phyloP scores from a whole-genome alignment of 345 rosid species.

The Hibiscus trionum region DNA sequence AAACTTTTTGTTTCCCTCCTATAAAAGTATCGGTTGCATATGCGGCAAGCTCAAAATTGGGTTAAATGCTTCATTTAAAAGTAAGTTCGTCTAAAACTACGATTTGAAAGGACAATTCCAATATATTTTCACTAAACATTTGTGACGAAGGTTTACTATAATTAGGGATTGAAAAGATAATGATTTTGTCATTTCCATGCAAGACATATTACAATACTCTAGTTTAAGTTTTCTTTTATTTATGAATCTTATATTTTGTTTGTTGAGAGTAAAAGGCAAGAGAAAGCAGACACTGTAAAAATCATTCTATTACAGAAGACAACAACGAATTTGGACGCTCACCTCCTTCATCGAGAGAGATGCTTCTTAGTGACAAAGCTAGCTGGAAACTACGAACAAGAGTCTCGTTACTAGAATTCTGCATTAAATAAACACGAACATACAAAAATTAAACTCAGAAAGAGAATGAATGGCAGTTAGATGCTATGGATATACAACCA shows the following conservation, averaged over 20 bases:
- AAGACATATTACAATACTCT: no score
- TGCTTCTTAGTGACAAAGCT: conserved; percentile 73
- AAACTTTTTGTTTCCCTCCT: not conserved
- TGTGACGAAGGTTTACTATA: no score
- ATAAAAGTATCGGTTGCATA: not conserved
- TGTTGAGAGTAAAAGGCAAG: not conserved
- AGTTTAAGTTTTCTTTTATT: no score
- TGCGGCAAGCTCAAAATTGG: no score
- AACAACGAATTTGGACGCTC: conserved; percentile 10
- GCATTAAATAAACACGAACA: conserved; percentile 23
- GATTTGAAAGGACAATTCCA: no score
- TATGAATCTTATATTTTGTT: no score
- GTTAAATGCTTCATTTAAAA: no score
- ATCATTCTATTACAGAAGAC: not conserved
- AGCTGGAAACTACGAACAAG: conserved; percentile 84
- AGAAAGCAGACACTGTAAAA: not conserved
- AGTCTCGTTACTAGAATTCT: conserved; percentile 79
- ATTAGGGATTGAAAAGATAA: no score
- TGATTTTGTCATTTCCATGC: no score
- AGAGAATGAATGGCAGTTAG: not conserved
- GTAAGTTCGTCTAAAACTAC: no score
- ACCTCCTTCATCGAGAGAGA: conserved; percentile 77
- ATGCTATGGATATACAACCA: not conserved
- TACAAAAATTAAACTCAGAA: not conserved
- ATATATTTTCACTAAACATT: no score